Conservation (phyloP, 2,329 filamentous ascomycete species). For the Fusarium nodosum region DNA sequence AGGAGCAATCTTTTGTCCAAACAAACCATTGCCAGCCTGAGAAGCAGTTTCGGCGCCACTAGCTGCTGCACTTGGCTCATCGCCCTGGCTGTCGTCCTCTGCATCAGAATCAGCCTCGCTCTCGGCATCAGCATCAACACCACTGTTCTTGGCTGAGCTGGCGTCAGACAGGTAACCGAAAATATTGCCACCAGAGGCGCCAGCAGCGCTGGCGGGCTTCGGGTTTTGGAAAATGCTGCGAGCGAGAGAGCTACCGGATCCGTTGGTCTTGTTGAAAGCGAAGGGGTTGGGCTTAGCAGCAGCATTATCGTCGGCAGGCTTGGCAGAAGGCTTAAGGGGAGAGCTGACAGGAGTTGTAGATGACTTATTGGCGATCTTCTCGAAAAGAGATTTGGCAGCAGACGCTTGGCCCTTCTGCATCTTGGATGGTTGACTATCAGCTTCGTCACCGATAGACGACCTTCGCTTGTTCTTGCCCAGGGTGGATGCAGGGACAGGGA, state of each 20-base stretch:
- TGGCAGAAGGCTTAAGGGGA: conserved; percentile 52
- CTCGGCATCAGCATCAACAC: conserved; percentile 62
- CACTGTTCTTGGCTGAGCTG: conserved; percentile 68
- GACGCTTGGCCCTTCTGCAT: conserved; percentile 66
- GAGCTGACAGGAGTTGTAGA: conserved; percentile 53
- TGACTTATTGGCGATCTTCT: conserved; percentile 68
- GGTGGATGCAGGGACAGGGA: conserved; percentile 47
- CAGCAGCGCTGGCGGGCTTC: conserved; percentile 52
- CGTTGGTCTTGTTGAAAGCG: conserved; percentile 54
- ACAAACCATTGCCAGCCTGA: conserved; percentile 47
- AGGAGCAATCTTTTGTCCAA: conserved; percentile 52
- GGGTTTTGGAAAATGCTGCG: conserved; percentile 60
- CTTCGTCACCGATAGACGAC: conserved; percentile 60
- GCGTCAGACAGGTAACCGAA: conserved; percentile 72
- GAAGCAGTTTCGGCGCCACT: conserved; percentile 59
- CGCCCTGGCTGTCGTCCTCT: conserved; percentile 59
- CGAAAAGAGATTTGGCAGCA: conserved; percentile 68
- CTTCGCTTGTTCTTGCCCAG: conserved; percentile 67
- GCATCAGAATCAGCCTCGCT: conserved; percentile 61
- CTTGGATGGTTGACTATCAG: conserved; percentile 65
- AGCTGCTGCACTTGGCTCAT: conserved; percentile 59
- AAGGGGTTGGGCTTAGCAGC: conserved; percentile 54
- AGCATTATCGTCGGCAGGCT: conserved; percentile 47
- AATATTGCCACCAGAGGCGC: conserved; percentile 61
- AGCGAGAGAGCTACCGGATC: conserved; percentile 52